phyloP scores from a whole-genome alignment of 1,284 basidiomycete genomes.

The Rhodotorula mucilaginosa region DNA sequence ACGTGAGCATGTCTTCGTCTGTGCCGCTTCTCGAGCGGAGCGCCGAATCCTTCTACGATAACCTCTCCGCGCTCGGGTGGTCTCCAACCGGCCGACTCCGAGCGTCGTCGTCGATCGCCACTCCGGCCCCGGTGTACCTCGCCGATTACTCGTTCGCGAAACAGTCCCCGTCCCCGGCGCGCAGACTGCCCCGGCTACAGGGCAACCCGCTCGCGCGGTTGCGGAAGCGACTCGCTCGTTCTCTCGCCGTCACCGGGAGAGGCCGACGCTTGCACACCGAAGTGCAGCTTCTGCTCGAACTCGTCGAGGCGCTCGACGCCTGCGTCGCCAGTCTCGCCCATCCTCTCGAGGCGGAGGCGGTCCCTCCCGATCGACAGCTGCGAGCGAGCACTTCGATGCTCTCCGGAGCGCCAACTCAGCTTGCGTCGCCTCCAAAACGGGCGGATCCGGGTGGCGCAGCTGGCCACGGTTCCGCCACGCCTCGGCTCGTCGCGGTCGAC shows the following conservation, averaged over 20 bases:
- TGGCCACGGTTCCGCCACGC: neutral
- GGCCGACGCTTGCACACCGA: slow-evolving; percentile 19
- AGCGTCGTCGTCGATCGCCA: slow-evolving; percentile 3
- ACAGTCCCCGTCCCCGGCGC: neutral
- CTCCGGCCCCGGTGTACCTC: slow-evolving; percentile 9
- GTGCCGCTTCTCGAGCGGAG: slow-evolving; percentile 19
- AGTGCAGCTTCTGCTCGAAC: slow-evolving; percentile 52
- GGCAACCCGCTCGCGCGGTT: slow-evolving; percentile 34
- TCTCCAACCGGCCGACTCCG: neutral
- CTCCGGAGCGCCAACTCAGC: neutral
- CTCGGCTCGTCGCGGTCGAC: neutral
- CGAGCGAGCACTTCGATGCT: neutral
- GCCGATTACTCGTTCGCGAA: slow-evolving; percentile 11
- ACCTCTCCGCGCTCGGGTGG: neutral
- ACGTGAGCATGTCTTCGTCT: slow-evolving; percentile 22
- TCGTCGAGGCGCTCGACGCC: slow-evolving; percentile 67
- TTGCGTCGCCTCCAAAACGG: too few relatives aligned
- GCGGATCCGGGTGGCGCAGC: too few relatives aligned
- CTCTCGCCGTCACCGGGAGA: slow-evolving; percentile 6
- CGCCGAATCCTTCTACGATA: slow-evolving; percentile 9
- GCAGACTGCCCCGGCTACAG: neutral
- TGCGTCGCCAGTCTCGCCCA: slow-evolving; percentile 69
- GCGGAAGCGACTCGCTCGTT: slow-evolving; percentile 35
- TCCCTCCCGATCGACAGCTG: neutral
- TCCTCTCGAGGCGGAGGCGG: neutral